These are phyloP conservation scores for Begonia loranthoides DNA, from an alignment of 306 rosid species.

Conservation along the genomic window DNA sequence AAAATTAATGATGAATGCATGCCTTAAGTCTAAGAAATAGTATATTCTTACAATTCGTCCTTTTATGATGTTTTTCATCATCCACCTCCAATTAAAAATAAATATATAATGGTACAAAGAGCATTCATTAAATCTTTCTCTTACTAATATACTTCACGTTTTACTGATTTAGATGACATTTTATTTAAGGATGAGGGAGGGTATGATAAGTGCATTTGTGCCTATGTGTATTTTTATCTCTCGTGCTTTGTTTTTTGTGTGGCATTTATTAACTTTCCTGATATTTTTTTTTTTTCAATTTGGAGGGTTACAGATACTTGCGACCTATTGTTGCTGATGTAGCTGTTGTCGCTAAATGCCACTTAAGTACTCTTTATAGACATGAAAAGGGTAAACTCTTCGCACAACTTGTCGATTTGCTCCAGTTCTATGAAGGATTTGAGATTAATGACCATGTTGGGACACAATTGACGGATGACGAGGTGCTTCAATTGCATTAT, in stretches of 20 bases:
- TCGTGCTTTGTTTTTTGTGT: too few species aligned
- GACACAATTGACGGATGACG: constrained; percentile 80
- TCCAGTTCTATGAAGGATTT: constrained; percentile 90
- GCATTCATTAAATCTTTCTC: too few species aligned
- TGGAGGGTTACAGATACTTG: constrained; percentile 42
- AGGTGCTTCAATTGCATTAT: constrained; percentile 86
- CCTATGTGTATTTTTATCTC: too few species aligned
- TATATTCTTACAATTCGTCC: too few species aligned
- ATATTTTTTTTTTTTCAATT: neutral
- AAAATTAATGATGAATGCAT: neutral
- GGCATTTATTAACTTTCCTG: too few species aligned
- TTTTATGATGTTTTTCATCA: too few species aligned
- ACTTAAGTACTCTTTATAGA: constrained; percentile 82
- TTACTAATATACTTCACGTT: too few species aligned
- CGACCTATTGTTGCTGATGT: constrained; percentile 96
- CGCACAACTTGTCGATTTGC: constrained; percentile 86
- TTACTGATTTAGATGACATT: too few species aligned
- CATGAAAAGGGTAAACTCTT: constrained; percentile 90
- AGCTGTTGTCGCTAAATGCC: constrained; percentile 97
- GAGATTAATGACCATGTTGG: constrained; percentile 94
- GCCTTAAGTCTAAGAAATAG: neutral
- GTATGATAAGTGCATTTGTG: too few species aligned
- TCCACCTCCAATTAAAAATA: too few species aligned
- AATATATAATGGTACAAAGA: too few species aligned
- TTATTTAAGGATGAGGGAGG: too few species aligned